Evolutionary conservation across 1,284 basidiomycete genomes (phyloP), one percentile per base, ranked within the genome.

Genomic region (Pascua guehoae): DNA sequence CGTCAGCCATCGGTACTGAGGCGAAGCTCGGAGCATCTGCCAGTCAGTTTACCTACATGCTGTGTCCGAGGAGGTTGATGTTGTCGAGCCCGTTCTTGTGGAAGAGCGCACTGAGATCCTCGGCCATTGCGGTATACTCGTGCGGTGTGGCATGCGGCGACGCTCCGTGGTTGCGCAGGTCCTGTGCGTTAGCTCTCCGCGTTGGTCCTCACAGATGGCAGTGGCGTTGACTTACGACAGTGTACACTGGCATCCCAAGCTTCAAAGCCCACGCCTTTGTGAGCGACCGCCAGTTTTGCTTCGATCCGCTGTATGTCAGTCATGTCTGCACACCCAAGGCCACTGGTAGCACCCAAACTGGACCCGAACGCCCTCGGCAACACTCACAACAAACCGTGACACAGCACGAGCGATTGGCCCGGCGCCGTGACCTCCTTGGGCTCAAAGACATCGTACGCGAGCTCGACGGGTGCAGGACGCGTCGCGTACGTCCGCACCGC

Each of bases 211-310:
- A 11, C 12, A 24, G 38, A 40, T 45, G 7, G 8, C 11, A 7
- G 24, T 32, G 4, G 24, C 7, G 24, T 32, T 32, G 24, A 70
- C 78, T 49, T 53, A 81, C 81, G 9, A 83, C 63, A 9, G 81
- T 76, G 63, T 80, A 81, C 8, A 84, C 78, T 1, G 79, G 78
- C 60, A 82, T 75, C 9, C 74, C 75, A 14, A 81, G 73, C 37
- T 74, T 67, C 17, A 73, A 57, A 1, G 81, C 78, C 63, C 83
- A 79, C 9, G 73, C 72, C 56, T 79, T 79, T 0, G 79, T 79
- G 11, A 83, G 64, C 10, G 78, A 79, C 10, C 82, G 72, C 81
- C 81, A 84, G 66, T 84, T 84, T 67, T 83, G 82, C 65, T 83
- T 83, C 12, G 80, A 81, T 2, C 82, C 82, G 50, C 77, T 78